A percentile compares a stretch with the other conserved stretches of the same genome.
Conservation (phyloP, 208 protist species). For the Balamuthia mandrillaris region DNA sequence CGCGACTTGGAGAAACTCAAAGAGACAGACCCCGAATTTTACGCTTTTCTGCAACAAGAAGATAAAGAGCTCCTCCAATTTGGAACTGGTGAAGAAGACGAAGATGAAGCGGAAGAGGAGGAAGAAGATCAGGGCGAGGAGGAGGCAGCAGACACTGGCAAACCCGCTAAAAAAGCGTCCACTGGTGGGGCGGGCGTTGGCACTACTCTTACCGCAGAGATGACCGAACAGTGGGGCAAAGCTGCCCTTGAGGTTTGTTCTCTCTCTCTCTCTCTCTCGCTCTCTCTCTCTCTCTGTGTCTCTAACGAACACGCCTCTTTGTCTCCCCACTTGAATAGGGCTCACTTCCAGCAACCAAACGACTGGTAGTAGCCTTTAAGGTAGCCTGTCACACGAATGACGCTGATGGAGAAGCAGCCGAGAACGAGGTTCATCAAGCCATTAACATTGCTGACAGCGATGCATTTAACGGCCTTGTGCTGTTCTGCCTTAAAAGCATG, state of each 20-base stretch:
- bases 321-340: too few species aligned
- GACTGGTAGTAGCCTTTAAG: background rate
- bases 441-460: background rate
- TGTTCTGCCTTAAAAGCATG: background rate
- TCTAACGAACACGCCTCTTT: too few species aligned
- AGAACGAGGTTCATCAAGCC: background rate
- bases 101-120: background rate
- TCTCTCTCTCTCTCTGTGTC: background rate
- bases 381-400: background rate
- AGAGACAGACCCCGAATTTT: conserved; percentile 41
- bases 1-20: conserved; percentile 39
- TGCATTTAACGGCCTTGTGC: background rate
- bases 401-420: background rate
- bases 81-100: background rate
- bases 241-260: background rate
- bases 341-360: background rate
- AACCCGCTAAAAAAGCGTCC: background rate
- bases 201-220: background rate
- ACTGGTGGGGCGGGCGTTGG: background rate
- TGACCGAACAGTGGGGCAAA: background rate
- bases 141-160: background rate
- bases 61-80: conserved; percentile 17
- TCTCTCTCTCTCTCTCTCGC: background rate
- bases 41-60: conserved; percentile 2
- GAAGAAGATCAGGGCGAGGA: background rate